phyloP scores from a whole-genome alignment of 305 asterid species.

The Fraxinus xanthoxyloides region DNA sequence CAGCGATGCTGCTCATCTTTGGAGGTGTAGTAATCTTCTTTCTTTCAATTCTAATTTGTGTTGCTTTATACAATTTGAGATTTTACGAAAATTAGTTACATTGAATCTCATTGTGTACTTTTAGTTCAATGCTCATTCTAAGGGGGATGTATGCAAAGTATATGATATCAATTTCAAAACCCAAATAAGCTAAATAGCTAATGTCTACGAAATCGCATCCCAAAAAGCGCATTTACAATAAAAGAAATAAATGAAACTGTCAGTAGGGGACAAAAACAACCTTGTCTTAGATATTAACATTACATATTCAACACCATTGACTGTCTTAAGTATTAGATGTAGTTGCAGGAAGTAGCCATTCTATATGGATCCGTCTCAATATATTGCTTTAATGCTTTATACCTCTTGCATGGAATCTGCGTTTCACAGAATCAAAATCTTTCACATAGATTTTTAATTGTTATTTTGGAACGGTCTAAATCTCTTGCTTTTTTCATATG shows the following conservation, averaged over 20 bases:
- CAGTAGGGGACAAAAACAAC: neutral
- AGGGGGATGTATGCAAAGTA: neutral
- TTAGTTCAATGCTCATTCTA: neutral
- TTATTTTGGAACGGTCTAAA: neutral
- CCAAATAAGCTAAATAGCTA: neutral
- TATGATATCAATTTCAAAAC: neutral
- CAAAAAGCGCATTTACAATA: neutral
- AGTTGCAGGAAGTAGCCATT: neutral
- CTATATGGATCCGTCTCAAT: neutral
- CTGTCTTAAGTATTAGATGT: neutral
- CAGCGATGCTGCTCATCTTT: constrained; percentile 76
- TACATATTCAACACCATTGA: neutral
- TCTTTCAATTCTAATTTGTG: constrained; percentile 13
- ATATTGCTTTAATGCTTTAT: neutral
- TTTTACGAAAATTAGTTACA: neutral
- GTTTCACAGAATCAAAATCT: neutral
- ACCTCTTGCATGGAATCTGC: neutral
- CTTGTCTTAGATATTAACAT: neutral
- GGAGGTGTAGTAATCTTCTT: constrained; percentile 53
- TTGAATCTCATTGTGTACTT: neutral
- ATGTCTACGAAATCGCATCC: neutral
- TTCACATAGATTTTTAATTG: neutral
- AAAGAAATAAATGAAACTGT: neutral
- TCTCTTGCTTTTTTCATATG: neutral
- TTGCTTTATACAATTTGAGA: neutral